phyloP scores from a whole-genome alignment of 176 grass and related monocot species.

The Saccharum officinarum region DNA sequence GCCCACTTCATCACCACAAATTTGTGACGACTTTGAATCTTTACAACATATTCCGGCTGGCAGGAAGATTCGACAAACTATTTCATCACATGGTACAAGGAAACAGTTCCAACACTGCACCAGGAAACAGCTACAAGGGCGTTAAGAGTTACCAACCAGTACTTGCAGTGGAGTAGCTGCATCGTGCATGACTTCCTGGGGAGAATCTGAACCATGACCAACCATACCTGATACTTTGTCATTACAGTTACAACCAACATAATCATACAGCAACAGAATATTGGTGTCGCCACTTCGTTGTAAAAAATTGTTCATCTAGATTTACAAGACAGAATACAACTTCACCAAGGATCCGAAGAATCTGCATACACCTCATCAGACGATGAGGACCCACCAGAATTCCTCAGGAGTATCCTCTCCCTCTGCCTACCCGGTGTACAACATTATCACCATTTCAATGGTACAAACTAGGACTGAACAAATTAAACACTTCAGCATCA shows the following conservation, averaged over 20 bases:
- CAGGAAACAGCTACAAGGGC: neutral
- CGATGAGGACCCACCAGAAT: neutral
- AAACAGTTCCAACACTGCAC: neutral
- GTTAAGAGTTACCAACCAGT: neutral
- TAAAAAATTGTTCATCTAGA: neutral
- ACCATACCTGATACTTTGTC: neutral
- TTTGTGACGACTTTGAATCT: neutral
- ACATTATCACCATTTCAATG: conserved; percentile 30
- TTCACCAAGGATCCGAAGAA: conserved; percentile 11
- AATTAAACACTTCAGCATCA: conserved; percentile 27
- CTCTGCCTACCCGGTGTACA: conserved; percentile 44
- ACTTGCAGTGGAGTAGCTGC: neutral
- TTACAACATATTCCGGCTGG: neutral
- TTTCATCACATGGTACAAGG: neutral
- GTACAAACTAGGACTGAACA: neutral
- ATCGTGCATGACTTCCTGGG: neutral
- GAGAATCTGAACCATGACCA: neutral
- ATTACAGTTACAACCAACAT: neutral
- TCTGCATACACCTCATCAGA: conserved; percentile 31
- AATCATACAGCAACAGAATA: neutral
- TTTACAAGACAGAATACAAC: conserved; percentile 41
- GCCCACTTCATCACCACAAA: neutral
- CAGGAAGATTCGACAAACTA: neutral
- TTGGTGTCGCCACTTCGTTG: neutral
- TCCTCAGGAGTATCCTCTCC: neutral